Conservation (phyloP, 441 rosid species). For the Adansonia grandidieri region DNA sequence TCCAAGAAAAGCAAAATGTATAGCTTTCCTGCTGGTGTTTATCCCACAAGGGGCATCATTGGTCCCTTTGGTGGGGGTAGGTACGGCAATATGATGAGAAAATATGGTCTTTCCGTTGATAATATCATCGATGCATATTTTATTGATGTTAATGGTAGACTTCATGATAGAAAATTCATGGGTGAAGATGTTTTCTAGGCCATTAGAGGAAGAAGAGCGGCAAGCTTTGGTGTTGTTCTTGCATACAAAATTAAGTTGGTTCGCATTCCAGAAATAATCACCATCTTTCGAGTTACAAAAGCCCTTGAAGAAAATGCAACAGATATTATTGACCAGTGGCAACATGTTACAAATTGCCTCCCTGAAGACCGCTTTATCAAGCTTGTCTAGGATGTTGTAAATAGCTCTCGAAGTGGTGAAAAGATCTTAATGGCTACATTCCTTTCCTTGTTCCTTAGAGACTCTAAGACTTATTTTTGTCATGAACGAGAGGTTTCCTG, state of each 20-base stretch:
- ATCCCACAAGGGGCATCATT: conserved; percentile 51
- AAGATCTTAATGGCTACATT: conserved; percentile 37
- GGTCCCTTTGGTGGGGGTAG: conserved; percentile 55
- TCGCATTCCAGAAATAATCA: conserved; percentile 37
- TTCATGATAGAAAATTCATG: conserved; percentile 47
- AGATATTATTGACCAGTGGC: conserved; percentile 46
- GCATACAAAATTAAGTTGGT: conserved; percentile 45
- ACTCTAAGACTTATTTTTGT: conserved; percentile 37
- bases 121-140: conserved; percentile 47
- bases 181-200: conserved; percentile 61
- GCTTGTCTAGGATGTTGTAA: conserved; percentile 34
- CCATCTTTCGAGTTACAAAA: conserved; percentile 38
- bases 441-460: conserved; percentile 44
- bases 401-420: conserved; percentile 25
- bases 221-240: conserved; percentile 53
- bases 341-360: conserved; percentile 43
- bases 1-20: conserved; percentile 34
- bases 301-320: conserved; percentile 39
- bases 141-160: conserved; percentile 38
- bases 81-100: conserved; percentile 54
- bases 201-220: conserved; percentile 51
- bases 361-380: conserved; percentile 42
- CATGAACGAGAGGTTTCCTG: conserved; percentile 36
- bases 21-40: conserved; percentile 51
- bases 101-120: conserved; percentile 50